These are phyloP conservation scores for Benincasa hispida DNA, from an alignment of 306 rosid genomes.

Conservation along the genomic window DNA sequence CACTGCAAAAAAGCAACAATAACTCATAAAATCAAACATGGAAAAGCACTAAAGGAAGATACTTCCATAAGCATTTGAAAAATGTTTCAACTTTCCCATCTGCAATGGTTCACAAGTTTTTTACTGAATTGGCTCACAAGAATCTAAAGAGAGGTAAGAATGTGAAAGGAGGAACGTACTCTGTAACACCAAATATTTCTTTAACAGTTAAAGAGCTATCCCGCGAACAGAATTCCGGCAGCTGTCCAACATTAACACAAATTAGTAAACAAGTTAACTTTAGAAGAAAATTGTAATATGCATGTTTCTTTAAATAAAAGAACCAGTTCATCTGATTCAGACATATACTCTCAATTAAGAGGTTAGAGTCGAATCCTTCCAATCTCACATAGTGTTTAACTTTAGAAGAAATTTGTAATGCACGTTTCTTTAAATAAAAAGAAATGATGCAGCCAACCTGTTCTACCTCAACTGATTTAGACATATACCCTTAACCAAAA, in stretches of 20 bases:
- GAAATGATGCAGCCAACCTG: no score
- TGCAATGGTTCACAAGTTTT: not conserved
- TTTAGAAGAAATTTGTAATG: no score
- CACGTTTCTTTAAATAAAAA: no score
- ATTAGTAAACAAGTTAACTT: constrained; percentile 9
- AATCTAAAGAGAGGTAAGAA: not conserved
- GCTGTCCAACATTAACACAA: constrained; percentile 34
- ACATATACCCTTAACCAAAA: no score
- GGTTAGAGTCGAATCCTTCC: no score
- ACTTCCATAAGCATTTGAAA: not conserved
- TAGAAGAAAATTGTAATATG: not conserved
- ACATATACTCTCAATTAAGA: no score
- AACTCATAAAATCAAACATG: not conserved
- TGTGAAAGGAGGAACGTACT: constrained; percentile 40
- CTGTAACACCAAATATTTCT: constrained; percentile 92
- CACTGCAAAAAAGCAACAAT: constrained; percentile 31
- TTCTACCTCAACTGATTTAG: no score
- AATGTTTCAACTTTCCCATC: not conserved
- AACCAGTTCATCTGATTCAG: not conserved
- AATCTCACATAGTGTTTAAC: no score
- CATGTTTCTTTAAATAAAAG: not conserved
- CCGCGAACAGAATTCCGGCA: constrained; percentile 75
- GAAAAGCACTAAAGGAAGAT: not conserved
- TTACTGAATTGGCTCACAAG: not conserved
- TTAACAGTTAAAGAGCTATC: constrained; percentile 76